Conservation (phyloP, 192 early-diverging fungal genomes). For the Rhizophlyctis rosea region DNA sequence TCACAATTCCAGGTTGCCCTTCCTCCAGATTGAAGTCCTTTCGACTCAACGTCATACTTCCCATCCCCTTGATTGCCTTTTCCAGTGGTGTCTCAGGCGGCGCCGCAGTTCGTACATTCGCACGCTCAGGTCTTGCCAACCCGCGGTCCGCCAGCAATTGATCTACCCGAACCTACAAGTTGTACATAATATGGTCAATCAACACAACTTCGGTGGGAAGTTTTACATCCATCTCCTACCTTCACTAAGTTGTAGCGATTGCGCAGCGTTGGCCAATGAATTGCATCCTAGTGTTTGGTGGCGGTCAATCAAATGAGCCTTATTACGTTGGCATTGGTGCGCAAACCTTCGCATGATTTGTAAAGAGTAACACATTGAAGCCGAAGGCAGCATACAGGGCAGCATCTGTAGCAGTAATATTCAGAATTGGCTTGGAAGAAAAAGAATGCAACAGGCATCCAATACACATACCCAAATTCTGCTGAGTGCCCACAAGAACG, state of each 20-base stretch:
- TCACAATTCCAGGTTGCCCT: too few species aligned
- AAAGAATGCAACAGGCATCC: not conserved
- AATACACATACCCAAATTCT: slow-evolving; percentile 4
- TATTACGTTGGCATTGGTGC: too few species aligned
- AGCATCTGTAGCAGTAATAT: not conserved
- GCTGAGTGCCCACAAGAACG: slow-evolving; percentile 6
- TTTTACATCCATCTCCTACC: slow-evolving; percentile 5
- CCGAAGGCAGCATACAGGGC: slow-evolving; percentile 16
- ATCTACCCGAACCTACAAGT: too few species aligned
- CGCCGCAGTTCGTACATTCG: too few species aligned
- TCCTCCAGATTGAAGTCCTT: too few species aligned
- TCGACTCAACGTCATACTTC: too few species aligned
- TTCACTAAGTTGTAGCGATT: slow-evolving; percentile 9
- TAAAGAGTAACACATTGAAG: slow-evolving; percentile 14
- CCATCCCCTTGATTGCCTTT: too few species aligned
- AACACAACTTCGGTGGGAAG: not conserved
- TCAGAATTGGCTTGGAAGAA: not conserved
- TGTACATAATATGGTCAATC: too few species aligned
- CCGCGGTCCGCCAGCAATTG: slow-evolving; percentile 5
- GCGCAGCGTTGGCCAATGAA: slow-evolving; percentile 7
- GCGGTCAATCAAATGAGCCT: too few species aligned
- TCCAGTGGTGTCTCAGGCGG: too few species aligned
- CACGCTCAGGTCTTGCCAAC: slow-evolving; percentile 12
- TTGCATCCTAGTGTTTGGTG: slow-evolving; percentile 3
- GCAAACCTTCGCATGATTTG: not conserved